These are phyloP conservation scores for Canavalia ensiformis DNA, from an alignment of 306 rosid genomes.

Conservation along the genomic window DNA sequence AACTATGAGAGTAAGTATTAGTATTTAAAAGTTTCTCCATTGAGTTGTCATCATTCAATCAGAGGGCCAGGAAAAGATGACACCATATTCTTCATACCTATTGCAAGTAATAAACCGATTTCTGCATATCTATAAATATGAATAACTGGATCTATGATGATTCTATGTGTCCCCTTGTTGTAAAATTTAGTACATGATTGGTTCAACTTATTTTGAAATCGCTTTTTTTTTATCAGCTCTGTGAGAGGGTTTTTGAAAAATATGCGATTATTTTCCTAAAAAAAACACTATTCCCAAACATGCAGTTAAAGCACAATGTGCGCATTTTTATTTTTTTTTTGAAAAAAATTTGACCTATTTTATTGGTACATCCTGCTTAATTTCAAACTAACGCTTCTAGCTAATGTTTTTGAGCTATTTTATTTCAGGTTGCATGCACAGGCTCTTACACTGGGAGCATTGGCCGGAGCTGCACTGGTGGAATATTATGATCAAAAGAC, in stretches of 20 bases:
- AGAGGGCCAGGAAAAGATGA: conserved; percentile 2
- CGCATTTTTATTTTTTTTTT: too few relatives aligned
- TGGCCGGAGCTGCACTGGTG: conserved; percentile 88
- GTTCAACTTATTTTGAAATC: too few relatives aligned
- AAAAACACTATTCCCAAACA: too few relatives aligned
- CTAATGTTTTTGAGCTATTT: conserved; percentile 33
- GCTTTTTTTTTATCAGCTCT: too few relatives aligned
- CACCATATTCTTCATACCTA: background rate
- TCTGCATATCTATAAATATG: background rate
- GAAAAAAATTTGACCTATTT: background rate
- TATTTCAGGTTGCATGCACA: conserved; percentile 90
- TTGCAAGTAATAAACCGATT: conserved; percentile 7
- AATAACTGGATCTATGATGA: background rate
- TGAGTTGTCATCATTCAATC: background rate
- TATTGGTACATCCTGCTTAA: conserved; percentile 11
- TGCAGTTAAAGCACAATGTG: background rate
- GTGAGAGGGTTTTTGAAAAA: too few relatives aligned
- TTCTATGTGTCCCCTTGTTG: background rate
- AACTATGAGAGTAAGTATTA: background rate
- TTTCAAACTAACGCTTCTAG: conserved; percentile 9
- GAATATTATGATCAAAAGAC: conserved; percentile 79
- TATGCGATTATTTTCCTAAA: too few relatives aligned
- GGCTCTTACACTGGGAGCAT: conserved; percentile 90
- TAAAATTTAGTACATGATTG: background rate
- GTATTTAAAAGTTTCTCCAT: background rate